Conservation (phyloP, 495 filamentous ascomycete species). For the Aspergillus leporis region DNA sequence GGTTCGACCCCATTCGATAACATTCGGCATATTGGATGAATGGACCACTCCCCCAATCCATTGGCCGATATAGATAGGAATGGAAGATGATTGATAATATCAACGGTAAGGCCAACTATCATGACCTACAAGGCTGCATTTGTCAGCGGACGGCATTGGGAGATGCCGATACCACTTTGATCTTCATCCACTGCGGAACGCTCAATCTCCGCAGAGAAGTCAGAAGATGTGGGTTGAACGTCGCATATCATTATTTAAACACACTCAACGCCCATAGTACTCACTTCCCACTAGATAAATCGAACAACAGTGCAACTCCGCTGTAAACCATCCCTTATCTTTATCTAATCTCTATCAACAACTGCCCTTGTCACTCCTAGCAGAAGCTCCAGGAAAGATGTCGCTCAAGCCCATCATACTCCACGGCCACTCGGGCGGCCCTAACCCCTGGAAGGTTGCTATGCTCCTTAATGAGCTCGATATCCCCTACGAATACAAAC, state of each 20-base stretch:
- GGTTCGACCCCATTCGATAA: neutral
- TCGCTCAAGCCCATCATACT: conserved; percentile 47
- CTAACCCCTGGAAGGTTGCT: conserved; percentile 67
- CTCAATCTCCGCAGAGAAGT: neutral
- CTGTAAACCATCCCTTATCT: neutral
- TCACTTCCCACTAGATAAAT: too few relatives aligned
- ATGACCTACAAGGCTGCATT: neutral
- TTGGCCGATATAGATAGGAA: neutral
- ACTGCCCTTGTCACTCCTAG: neutral
- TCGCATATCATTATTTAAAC: neutral
- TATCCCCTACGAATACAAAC: conserved; percentile 52
- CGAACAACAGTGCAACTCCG: too few relatives aligned
- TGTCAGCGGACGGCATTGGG: neutral
- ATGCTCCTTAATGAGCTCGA: conserved; percentile 64
- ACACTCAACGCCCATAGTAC: neutral
- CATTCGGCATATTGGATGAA: neutral
- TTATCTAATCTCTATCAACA: neutral
- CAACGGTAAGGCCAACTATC: too few relatives aligned
- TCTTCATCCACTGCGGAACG: neutral
- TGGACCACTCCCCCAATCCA: neutral
- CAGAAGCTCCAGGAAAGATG: conserved; percentile 22
- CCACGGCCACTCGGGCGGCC: conserved; percentile 43
- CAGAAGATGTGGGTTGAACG: neutral
- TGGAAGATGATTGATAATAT: neutral
- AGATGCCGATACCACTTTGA: neutral